Base-by-base conservation (phyloP, 768 basidiomycete genomes). In the Auricularia cornea region DNA sequence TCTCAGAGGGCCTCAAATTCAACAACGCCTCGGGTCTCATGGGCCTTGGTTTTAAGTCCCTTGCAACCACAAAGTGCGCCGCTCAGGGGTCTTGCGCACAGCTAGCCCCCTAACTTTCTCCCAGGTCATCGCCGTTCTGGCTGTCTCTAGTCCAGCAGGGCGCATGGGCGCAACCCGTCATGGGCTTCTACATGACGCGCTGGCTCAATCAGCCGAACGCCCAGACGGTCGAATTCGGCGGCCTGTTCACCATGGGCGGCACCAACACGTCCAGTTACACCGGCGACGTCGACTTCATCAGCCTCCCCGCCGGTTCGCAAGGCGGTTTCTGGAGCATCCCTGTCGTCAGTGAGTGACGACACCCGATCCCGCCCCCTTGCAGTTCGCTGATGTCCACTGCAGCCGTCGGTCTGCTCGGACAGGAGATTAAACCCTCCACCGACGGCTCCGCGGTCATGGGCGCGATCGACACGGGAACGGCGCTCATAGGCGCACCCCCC, bases 401-500 rank as follows among this genome's bases (percentile, higher is more conserved):
- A 90, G 89, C 70, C 28, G 63, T 92, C 3, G 86, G 82, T 1
- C 82, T 91, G 3, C 80, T 86, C 66, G 85, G 86, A 2, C 74
- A 79, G 1, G 63, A 71, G 0, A 72, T 89, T 16, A 54, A 71
- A 0, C 69, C 88, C 14, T 63, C 81, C 1, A 59, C 64, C 26
- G 8, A 16, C 30, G 12, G 18, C 12, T 8, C 12, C 23, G 8
- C 30, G 10, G 28, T 84, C 0, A 71, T 87, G 11, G 81, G 88
- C 18, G 94, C 94, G 8, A 97, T 98, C 64, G 96, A 98, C 71
- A 97, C 94, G 1, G 95, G 54, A 28, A 98, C 96, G 0, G 96
- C 94, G 2, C 82, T 98, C 63, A 89, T 99, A 63, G 95, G 90
- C 28, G 96, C 87, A 0, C 95, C 97, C 0, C 73, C 84, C 0